A percentile compares a stretch with the other conserved stretches of the same genome.
phyloP scores from a whole-genome alignment of 768 basidiomycete genomes.

The Pilatotrama ljubarskyi region DNA sequence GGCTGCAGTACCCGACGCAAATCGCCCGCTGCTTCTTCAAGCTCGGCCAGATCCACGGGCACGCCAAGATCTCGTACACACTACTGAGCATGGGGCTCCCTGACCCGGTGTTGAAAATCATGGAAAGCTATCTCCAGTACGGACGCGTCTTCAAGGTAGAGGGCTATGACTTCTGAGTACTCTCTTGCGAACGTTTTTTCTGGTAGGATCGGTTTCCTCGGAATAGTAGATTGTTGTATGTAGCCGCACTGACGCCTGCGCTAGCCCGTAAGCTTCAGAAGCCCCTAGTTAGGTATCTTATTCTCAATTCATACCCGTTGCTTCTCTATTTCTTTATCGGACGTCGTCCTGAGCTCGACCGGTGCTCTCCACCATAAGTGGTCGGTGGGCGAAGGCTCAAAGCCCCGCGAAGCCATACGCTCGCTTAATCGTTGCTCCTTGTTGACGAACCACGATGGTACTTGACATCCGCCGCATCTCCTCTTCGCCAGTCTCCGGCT shows the following conservation, averaged over 20 bases:
- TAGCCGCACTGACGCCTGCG: conserved; percentile 2
- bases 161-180: conserved; percentile 68
- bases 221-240: conserved; percentile 17
- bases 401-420: too few species aligned
- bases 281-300: conserved; percentile 8
- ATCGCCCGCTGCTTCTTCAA: conserved; percentile 93
- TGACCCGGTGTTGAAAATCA: conserved; percentile 85
- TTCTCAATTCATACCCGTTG: conserved; percentile 12
- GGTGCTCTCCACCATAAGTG: too few species aligned
- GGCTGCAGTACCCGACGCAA: conserved; percentile 77
- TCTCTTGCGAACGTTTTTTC: neutral
- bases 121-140: conserved; percentile 90
- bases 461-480: too few species aligned
- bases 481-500: too few species aligned
- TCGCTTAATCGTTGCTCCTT: too few species aligned
- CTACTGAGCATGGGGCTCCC: conserved; percentile 93
- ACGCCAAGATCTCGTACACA: conserved; percentile 92
- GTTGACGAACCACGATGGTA: too few species aligned
- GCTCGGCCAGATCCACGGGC: conserved; percentile 89
- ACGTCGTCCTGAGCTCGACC: too few species aligned
- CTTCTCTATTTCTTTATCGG: neutral
- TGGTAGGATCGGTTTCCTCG: conserved; percentile 1
- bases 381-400: too few species aligned
- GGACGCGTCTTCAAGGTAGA: conserved; percentile 87
- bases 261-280: neutral